A percentile compares a stretch with the other conserved stretches of the same genome.
These are phyloP conservation scores for Tetrapyrgos nigripes DNA, from an alignment of 1,284 basidiomycete genomes.

Conservation along the genomic window DNA sequence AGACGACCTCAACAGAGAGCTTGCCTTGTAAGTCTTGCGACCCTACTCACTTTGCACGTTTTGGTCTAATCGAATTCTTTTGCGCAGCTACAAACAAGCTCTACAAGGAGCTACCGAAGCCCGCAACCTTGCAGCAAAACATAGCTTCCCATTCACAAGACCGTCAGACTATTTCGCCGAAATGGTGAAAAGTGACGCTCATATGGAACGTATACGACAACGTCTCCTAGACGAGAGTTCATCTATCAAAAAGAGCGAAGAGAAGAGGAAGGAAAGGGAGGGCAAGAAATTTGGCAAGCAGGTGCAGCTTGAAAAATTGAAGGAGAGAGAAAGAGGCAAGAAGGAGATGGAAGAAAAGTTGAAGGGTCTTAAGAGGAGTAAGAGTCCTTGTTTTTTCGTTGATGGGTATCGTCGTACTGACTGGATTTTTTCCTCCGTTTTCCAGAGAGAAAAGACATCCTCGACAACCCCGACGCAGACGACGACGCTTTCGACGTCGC, in stretches of 20 bases:
- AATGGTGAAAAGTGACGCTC: slow-evolving; percentile 98
- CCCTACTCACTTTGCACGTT: background rate
- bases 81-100: slow-evolving; percentile 91
- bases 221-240: slow-evolving; percentile 90
- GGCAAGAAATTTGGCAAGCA: slow-evolving; percentile 99
- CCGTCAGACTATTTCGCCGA: slow-evolving; percentile 97
- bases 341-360: slow-evolving; percentile 88
- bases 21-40: slow-evolving; percentile 81
- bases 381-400: slow-evolving; percentile 32
- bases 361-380: slow-evolving; percentile 89
- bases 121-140: slow-evolving; percentile 74
- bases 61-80: background rate
- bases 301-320: slow-evolving; percentile 88
- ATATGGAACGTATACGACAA: slow-evolving; percentile 97
- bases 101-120: slow-evolving; percentile 83
- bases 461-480: slow-evolving; percentile 73
- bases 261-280: slow-evolving; percentile 91
- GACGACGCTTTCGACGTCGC: slow-evolving; percentile 86
- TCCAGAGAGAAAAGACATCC: slow-evolving; percentile 82
- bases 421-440: slow-evolving; percentile 1
- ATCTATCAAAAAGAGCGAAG: slow-evolving; percentile 90
- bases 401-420: slow-evolving; percentile 1
- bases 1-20: slow-evolving; percentile 92
- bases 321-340: slow-evolving; percentile 76
- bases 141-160: slow-evolving; percentile 88